phyloP scores from a whole-genome alignment of 2,329 filamentous ascomycete genomes.

The Pseudopyrenochaeta lycopersici region DNA sequence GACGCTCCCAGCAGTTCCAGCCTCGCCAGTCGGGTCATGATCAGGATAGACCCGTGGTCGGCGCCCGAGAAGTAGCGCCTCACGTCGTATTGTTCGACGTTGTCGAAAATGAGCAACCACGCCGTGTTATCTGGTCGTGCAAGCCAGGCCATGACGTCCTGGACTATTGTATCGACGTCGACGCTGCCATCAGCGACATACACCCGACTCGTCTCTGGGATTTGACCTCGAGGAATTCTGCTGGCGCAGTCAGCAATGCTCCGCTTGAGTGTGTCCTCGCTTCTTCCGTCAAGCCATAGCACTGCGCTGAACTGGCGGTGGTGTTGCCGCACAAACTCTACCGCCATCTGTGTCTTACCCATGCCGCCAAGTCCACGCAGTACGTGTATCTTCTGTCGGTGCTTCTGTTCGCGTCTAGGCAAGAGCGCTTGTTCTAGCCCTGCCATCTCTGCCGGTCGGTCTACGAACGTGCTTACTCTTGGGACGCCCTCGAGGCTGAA shows the following conservation, averaged over 20 bases:
- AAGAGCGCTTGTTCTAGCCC: conserved; percentile 26
- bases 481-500: conserved; percentile 31
- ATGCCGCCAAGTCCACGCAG: conserved; percentile 34
- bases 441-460: conserved; percentile 25
- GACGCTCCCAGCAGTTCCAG: conserved; percentile 26
- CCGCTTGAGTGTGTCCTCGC: conserved; percentile 24
- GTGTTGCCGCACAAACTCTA: conserved; percentile 32
- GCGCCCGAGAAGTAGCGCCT: conserved; percentile 20
- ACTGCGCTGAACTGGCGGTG: conserved; percentile 26
- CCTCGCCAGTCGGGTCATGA: conserved; percentile 24
- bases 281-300: conserved; percentile 31
- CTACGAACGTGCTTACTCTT: conserved; percentile 21
- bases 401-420: conserved; percentile 6
- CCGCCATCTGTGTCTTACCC: conserved; percentile 35
- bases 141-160: conserved; percentile 31
- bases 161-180: conserved; percentile 18
- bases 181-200: conserved; percentile 14
- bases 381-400: conserved; percentile 19
- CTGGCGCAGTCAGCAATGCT: conserved; percentile 26
- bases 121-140: conserved; percentile 18
- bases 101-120: conserved; percentile 32
- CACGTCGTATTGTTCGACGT: conserved; percentile 29
- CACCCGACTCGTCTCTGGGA: conserved; percentile 19
- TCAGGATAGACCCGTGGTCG: conserved; percentile 29
- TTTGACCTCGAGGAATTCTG: conserved; percentile 25